Base-by-base conservation (phyloP, 768 basidiomycete species). In the Saitozyma podzolica region DNA sequence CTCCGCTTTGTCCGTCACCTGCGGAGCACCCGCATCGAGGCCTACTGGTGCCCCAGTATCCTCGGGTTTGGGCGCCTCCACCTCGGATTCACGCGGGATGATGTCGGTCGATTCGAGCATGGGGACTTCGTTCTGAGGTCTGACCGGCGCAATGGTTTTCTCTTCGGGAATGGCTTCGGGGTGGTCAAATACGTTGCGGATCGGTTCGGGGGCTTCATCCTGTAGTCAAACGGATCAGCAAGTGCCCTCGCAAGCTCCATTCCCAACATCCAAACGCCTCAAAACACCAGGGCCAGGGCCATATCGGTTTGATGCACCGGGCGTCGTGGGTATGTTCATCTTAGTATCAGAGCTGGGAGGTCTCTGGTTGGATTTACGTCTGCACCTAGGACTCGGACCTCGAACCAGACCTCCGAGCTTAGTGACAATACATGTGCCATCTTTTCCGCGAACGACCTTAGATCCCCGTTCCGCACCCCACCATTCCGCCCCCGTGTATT, bases 1-100 rank as follows among this genome's bases (percentile, higher is more conserved):
- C 48, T 69, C 73, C 17, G 58, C 69, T 11, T 42, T 61, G 43
- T 61, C 72, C 13, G 78, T 79, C 6, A 76, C 74, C 40, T 76
- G 71, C 4, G 78, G 76, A 9, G 73, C 74, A 17, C 78, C 78
- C 17, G 78, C 78, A 50, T 79, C 78, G 29, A 70, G 63, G 1
- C 78, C 78, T 0, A 79, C 69, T 9, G 78, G 78, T 19, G 72
- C 73, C 37, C 78, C 65, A 3, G 72, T 72, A 56, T 79, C 78
- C 59, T 75, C 72, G 8, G 49, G 58, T 11, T 51, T 53, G 1
- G 52, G 62, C 5, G 59, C 64, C 14, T 60, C 61, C 17, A 41
- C 41, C 19, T 58, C 56, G 16, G 51, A 57, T 54, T 40, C 48
- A n/a, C 49, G 47, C 9, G 67, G 68, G 5, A 45, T 39, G 11